phyloP scores from a whole-genome alignment of 2,329 filamentous ascomycete genomes.

The Neurospora sp. region DNA sequence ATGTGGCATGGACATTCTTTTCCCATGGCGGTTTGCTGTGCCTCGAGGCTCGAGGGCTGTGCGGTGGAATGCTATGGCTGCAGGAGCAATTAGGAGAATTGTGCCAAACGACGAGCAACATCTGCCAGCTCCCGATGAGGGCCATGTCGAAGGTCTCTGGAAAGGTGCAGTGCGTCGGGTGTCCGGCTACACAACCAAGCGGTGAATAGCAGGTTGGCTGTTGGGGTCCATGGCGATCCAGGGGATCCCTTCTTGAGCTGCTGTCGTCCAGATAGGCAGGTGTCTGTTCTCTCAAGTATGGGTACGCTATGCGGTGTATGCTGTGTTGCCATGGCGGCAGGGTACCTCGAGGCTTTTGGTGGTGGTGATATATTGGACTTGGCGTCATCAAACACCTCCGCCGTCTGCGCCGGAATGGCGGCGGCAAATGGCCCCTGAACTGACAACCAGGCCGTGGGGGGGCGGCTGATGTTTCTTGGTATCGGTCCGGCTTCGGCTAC shows the following conservation, averaged over 20 bases:
- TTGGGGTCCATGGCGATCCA: neutral
- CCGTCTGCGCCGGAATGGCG: neutral
- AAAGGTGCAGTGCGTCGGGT: constrained; percentile 6
- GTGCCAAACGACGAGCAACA: neutral
- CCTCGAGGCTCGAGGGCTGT: neutral
- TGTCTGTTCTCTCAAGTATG: neutral
- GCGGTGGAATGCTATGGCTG: constrained; percentile 2
- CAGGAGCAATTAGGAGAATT: constrained; percentile 12
- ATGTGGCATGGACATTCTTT: neutral
- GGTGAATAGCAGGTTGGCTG: neutral
- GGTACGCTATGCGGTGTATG: constrained; percentile 1
- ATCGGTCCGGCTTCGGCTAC: neutral
- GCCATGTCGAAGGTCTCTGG: constrained; percentile 4
- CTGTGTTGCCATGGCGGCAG: constrained; percentile 9
- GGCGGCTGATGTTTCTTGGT: neutral
- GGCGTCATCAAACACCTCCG: neutral
- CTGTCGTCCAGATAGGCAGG: neutral
- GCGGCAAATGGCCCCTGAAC: neutral
- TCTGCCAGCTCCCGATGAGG: constrained; percentile 9
- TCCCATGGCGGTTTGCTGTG: neutral
- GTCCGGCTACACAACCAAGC: neutral
- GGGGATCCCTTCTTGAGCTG: neutral
- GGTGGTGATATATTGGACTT: neutral
- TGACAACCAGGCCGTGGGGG: neutral
- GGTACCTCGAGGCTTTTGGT: neutral